Base-by-base conservation (phyloP, 495 filamentous ascomycete species). In the Hypoxylon trugodes region DNA sequence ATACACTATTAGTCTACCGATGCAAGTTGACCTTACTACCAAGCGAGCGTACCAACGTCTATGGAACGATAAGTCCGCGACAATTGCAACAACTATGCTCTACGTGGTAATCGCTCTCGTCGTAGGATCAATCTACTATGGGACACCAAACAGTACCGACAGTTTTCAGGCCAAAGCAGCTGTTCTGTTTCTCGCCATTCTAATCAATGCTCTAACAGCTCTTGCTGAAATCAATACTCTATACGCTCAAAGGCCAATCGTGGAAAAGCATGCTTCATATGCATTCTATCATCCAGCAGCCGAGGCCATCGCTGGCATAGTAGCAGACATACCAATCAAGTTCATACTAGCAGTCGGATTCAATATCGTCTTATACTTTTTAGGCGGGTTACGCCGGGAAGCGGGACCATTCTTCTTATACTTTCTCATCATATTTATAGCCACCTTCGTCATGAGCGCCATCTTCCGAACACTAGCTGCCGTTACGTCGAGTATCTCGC, bases 211-310 rank as follows among this genome's bases (percentile, higher is more conserved):
- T 10, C 25, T 48, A 7, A 32, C 45, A 8, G 33, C 45, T 4
- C 26, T 48, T 16, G 30, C 45, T 10, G 45, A 48, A 15, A 33
- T 48, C 16, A 35, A 19, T 18, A 48, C 26, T 48, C 45, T 48
- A n/a, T 48, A 48, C 13, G 30, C 45, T 10, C 45, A 48, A 21
- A 25, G 45, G 45, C 45, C 45, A 12, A 48, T 48, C 24, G 45
- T 48, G 6, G 45, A 48, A 33, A 48, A 48, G 15, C 45, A 48
- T 13, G 45, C 45, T 18, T 48, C 45, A 3, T 48, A 48, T 35
- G 45, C 45, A 10, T 48, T 48, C 26, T 48, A 48, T 6, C 45
- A 48, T 9, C 45, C 45, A 12, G 45, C 45, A 6, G 33, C 45
- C 5, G 45, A 48, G 16, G 26, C 45, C 13, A 33, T 48, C 26